Conservation (phyloP, 2,329 filamentous ascomycete species). For the Dactylella cylindrospora region DNA sequence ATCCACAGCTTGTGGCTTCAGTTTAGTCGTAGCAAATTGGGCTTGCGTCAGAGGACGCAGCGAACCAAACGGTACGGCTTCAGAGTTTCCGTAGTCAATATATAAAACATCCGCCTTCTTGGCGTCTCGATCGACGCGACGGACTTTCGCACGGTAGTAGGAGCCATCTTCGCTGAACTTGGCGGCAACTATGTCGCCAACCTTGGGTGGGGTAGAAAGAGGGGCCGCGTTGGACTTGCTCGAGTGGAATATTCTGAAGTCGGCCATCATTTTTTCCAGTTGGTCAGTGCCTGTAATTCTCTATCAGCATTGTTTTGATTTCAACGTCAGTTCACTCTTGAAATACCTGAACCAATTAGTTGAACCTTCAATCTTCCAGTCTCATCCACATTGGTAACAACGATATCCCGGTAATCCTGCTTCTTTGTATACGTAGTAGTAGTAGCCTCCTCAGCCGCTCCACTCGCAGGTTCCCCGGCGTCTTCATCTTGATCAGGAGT, state of each 20-base stretch:
- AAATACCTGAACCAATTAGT: constrained; percentile 64
- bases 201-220: constrained; percentile 76
- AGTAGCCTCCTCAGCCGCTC: constrained; percentile 58
- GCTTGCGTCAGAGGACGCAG: constrained; percentile 77
- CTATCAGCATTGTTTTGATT: constrained; percentile 52
- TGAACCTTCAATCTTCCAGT: constrained; percentile 86
- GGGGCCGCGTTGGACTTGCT: constrained; percentile 76
- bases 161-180: constrained; percentile 85
- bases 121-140: constrained; percentile 86
- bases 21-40: constrained; percentile 76
- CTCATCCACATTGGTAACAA: constrained; percentile 85
- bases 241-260: constrained; percentile 88
- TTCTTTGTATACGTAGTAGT: constrained; percentile 62
- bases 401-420: constrained; percentile 91
- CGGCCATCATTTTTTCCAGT: constrained; percentile 81
- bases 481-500: constrained; percentile 81
- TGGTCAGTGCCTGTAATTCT: constrained; percentile 68
- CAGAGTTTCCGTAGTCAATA: constrained; percentile 94
- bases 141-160: constrained; percentile 91
- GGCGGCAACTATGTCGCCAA: constrained; percentile 86
- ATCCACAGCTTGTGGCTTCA: constrained; percentile 84
- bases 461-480: constrained; percentile 56
- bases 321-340: neutral
- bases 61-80: constrained; percentile 79
- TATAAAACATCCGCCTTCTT: constrained; percentile 90